A percentile compares a stretch with the other conserved stretches of the same genome.
Evolutionary conservation across 176 grass and related monocot species (phyloP).

Genomic region (Secale cereale): DNA sequence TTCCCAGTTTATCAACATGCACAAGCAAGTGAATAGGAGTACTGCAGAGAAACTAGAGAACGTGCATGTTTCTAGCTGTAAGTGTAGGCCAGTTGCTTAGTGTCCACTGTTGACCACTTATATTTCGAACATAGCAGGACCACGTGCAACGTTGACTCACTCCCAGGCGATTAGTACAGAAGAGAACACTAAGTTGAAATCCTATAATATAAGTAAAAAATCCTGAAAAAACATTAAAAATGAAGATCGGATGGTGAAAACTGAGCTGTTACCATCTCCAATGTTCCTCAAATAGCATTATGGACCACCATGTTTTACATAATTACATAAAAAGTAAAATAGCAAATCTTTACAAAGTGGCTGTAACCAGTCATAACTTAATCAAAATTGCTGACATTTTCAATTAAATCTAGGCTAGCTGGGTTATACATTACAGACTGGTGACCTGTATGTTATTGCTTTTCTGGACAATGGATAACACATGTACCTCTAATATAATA

Average conservation of each 20-base stretch:
- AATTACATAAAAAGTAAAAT: background rate
- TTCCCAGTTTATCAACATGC: background rate
- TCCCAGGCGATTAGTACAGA: background rate
- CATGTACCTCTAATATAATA: background rate
- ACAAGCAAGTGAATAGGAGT: background rate
- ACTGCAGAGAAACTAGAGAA: background rate
- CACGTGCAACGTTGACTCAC: background rate
- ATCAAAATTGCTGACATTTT: background rate
- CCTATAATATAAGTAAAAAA: background rate
- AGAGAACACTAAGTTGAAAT: background rate
- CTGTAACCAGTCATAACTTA: background rate
- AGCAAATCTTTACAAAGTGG: background rate
- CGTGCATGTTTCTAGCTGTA: background rate
- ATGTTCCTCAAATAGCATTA: background rate
- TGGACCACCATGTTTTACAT: background rate
- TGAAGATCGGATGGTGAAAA: background rate
- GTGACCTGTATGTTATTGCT: background rate
- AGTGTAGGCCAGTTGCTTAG: background rate
- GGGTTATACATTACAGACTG: background rate
- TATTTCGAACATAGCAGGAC: background rate
- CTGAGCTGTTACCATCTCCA: background rate
- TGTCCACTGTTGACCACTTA: slow-evolving; percentile 3
- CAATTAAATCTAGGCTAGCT: background rate
- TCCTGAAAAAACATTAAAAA: background rate
- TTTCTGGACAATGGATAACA: slow-evolving; percentile 11